Base-by-base conservation (phyloP, 169 alveolate genomes). In the Cryptosporidium xiaoi region DNA sequence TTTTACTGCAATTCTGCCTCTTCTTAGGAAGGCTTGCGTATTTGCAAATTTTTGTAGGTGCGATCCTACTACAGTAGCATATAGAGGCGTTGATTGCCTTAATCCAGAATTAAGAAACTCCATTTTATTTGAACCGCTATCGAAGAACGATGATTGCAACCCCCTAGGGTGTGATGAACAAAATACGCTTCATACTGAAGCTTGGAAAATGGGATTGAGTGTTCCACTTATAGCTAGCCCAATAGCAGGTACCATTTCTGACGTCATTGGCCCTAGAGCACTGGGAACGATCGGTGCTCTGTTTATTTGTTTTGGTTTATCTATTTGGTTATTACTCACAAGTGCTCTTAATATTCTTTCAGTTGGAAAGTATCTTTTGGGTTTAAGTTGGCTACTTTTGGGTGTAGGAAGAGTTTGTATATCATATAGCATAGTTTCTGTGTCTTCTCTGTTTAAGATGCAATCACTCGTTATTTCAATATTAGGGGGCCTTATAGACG, bases 351-450 rank as follows among this genome's bases (percentile, higher is more conserved):
- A 56, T n/a, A 29, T 60, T 40, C 62, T 60, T n/a, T 62, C 65
- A 62, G 6, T 77, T 20, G 71, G 66, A n/a, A 34, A 40, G 64
- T 46, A 77, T 60, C 51, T 77, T 16, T 29, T 77, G 6, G 29
- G 87, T 62, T 27, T 44, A 15, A 77, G 87, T 66, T 77, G 87
- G 87, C 64, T 77, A 10, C 64, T 60, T 60, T 62, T 77, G 24
- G 87, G 87, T 36, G 64, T 77, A 27, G 87, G 87, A 27, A 56
- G 87, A 40, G 87, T 77, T 77, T 77, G 87, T 77, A 77, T 77
- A 34, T 77, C 87, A 36, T 77, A 77, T 27, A 77, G 87, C 69
- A 77, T 77, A 12, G 87, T 77, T 20, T 77, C 87, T 16, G 71
- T 77, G 4, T 77, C 87, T 40, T 77, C 87, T 33, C 24, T 77